Evolutionary conservation across 768 basidiomycete genomes (phyloP).

Genomic region (Amanita molliuscula): DNA sequence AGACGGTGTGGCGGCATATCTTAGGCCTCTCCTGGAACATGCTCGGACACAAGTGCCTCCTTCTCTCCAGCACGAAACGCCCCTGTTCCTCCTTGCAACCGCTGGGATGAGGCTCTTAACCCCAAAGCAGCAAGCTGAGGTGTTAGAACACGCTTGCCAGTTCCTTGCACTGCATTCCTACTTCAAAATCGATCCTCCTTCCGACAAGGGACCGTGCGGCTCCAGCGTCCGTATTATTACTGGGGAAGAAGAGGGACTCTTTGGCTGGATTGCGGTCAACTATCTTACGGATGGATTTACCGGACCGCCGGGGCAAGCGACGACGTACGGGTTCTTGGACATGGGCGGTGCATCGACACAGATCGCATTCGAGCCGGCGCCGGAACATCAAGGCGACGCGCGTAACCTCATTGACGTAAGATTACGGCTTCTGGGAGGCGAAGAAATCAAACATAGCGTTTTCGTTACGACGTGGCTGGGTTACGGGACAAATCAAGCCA

Average conservation of each 20-base stretch:
- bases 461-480: slow-evolving; percentile 99
- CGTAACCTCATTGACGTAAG: slow-evolving; percentile 72
- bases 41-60: slow-evolving; percentile 80
- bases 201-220: slow-evolving; percentile 74
- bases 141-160: slow-evolving; percentile 69
- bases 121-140: slow-evolving; percentile 51
- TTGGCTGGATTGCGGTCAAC: slow-evolving; percentile 99
- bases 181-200: slow-evolving; percentile 65
- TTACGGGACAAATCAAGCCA: slow-evolving; percentile 95
- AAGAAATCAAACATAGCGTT: slow-evolving; percentile 83
- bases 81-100: slow-evolving; percentile 90
- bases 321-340: slow-evolving; percentile 95
- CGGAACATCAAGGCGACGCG: slow-evolving; percentile 40
- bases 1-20: slow-evolving; percentile 60
- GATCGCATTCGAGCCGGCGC: slow-evolving; percentile 89
- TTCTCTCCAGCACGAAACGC: slow-evolving; percentile 74
- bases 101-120: slow-evolving; percentile 93
- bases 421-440: slow-evolving; percentile 71
- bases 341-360: slow-evolving; percentile 99
- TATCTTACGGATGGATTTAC: slow-evolving; percentile 97
- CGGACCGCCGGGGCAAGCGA: slow-evolving; percentile 40
- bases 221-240: slow-evolving; percentile 89
- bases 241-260: slow-evolving; percentile 96
- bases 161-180: slow-evolving; percentile 67
- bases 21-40: slow-evolving; percentile 76